Evolutionary conservation across 2,329 filamentous ascomycete genomes (phyloP), one percentile per base, ranked within the genome.

Genomic region (Pseudocercospora vitis): DNA sequence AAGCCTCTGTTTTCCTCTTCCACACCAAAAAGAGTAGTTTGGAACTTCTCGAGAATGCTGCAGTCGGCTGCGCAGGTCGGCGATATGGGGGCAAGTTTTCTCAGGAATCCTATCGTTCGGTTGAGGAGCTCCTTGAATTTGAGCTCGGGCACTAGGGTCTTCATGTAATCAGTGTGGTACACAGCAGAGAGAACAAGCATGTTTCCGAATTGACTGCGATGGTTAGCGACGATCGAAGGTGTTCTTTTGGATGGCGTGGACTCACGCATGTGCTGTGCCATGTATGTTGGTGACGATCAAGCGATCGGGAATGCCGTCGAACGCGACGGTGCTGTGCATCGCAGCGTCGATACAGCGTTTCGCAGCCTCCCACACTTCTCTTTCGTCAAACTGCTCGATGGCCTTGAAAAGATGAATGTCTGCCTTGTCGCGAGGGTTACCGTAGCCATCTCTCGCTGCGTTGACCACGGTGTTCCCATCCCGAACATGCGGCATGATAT

Each of bases 201-300:
- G 69, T 97, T 97, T 54, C 94, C 92, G 77, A 95, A 99, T 89
- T 99, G 94, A 4, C 91, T 95, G 48, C 11, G 18, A 52, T 52
- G 31, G 56, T 73, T 59, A 71, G 67, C 53, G 44, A 28, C 48
- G 14, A 32, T 47, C 12, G 6, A 6, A 6, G 7, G 24, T n/a
- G 21, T 45, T 9, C 26, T 12, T 9, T 29, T 8, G 33, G 42
- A 42, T 44, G n/a, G n/a, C n/a, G n/a, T 42, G 11, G 26, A 84
- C 89, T 83, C 88, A 95, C 89, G 92, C 91, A 78, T 96, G 92
- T 58, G 91, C 88, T 14, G 92, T 97, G 48, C 92, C 91, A 72
- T 96, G 95, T 19, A 96, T 86, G 57, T 96, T 97, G n/a, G 92
- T 97, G 51, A 97, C 85, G 48, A 96, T 86, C 75, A 89, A 66